A percentile compares a stretch with the other conserved stretches of the same genome.
These are phyloP conservation scores for Leucocoprinus sp. DNA, from an alignment of 768 basidiomycete species.

Conservation along the genomic window DNA sequence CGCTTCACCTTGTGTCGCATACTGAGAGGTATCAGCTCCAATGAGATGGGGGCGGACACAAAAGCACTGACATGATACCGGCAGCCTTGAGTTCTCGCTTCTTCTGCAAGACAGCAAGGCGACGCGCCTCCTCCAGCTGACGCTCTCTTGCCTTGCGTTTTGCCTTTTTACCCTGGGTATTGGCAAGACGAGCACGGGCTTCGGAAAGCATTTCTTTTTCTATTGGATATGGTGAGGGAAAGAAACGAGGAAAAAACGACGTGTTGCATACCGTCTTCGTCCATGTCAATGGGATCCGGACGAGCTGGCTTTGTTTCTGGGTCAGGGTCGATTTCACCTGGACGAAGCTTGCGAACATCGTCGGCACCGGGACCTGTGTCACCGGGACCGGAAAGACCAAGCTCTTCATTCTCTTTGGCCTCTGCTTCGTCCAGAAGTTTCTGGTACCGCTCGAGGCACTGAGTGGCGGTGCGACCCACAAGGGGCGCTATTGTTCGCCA, in stretches of 20 bases:
- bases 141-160: conserved; percentile 98
- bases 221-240: conserved; percentile 21
- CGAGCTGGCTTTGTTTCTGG: conserved; percentile 97
- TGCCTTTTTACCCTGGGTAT: conserved; percentile 99
- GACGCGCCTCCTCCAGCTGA: conserved; percentile 91
- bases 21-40: conserved; percentile 26
- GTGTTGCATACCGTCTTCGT: conserved; percentile 77
- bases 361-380: conserved; percentile 88
- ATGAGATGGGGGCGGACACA: conserved; percentile 20
- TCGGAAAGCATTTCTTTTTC: conserved; percentile 99
- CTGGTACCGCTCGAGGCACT: conserved; percentile 97
- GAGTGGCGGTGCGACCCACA: conserved; percentile 94
- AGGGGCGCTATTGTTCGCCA: conserved; percentile 99
- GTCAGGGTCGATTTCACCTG: conserved; percentile 98
- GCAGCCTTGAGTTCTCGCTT: conserved; percentile 97
- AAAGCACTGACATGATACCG: conserved; percentile 72
- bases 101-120: conserved; percentile 93
- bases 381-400: conserved; percentile 79
- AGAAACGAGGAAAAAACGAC: neutral
- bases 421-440: conserved; percentile 97
- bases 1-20: conserved; percentile 93
- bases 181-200: conserved; percentile 93
- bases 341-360: conserved; percentile 79
- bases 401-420: conserved; percentile 90
- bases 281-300: conserved; percentile 99